Conservation (phyloP, 805 yeast genomes). For the Metschnikowia proteae region DNA sequence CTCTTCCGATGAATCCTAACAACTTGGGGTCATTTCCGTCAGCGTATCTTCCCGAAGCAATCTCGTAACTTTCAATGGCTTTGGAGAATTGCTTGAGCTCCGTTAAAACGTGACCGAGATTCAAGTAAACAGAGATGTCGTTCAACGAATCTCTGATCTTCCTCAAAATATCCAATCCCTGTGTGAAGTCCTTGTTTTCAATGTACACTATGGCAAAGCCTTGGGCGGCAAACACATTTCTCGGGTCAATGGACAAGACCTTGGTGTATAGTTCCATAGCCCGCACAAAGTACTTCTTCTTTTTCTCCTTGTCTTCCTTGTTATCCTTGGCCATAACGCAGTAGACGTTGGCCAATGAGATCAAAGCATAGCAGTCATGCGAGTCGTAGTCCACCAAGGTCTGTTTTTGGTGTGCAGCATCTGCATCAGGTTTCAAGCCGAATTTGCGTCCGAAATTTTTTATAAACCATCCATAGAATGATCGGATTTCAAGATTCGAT, state of each 20-base stretch:
- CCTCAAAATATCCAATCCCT: conserved; percentile 82
- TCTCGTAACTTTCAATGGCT: conserved; percentile 84
- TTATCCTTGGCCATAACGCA: conserved; percentile 75
- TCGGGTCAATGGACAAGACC: conserved; percentile 77
- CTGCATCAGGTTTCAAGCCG: conserved; percentile 51
- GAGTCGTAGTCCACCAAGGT: conserved; percentile 79
- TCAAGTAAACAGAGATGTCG: conserved; percentile 77
- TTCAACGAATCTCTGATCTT: conserved; percentile 86
- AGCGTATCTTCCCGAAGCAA: conserved; percentile 66
- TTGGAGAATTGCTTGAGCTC: conserved; percentile 80
- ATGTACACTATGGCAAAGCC: conserved; percentile 93
- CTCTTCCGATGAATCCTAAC: conserved; percentile 73
- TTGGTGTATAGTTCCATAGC: conserved; percentile 93
- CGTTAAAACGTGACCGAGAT: conserved; percentile 80
- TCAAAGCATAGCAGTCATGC: conserved; percentile 85
- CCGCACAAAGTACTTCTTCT: conserved; percentile 71
- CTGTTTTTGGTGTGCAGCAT: conserved; percentile 76
- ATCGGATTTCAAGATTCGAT: conserved; percentile 74
- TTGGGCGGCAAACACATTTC: conserved; percentile 94
- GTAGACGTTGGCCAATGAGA: conserved; percentile 87
- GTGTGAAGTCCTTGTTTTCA: conserved; percentile 68
- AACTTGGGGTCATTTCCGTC: conserved; percentile 62
- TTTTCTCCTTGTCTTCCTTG: conserved; percentile 47
- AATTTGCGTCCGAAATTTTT: conserved; percentile 52
- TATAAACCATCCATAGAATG: conserved; percentile 90